Conservation (phyloP, 805 yeast species). For the Metschnikowia amazonensis region DNA sequence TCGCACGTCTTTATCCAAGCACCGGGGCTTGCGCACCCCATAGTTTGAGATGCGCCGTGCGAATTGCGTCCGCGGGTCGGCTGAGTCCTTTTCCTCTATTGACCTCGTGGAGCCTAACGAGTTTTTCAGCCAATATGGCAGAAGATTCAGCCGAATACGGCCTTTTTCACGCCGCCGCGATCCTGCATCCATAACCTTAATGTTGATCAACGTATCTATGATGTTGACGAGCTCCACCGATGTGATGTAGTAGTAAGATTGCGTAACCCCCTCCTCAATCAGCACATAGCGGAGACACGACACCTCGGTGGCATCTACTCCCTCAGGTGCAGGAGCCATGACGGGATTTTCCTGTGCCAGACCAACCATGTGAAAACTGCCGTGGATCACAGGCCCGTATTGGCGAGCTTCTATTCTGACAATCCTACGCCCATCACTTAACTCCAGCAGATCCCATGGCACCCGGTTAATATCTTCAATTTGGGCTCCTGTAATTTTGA, state of each 20-base stretch:
- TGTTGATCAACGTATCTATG: constrained; percentile 58
- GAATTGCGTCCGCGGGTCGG: constrained; percentile 34
- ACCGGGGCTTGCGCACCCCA: constrained; percentile 59
- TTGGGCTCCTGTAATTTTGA: constrained; percentile 44
- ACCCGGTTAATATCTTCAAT: constrained; percentile 49
- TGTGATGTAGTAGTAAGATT: constrained; percentile 49
- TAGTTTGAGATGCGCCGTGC: constrained; percentile 66
- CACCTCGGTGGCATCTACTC: constrained; percentile 53
- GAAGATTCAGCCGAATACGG: constrained; percentile 61
- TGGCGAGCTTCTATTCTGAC: constrained; percentile 56
- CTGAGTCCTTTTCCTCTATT: constrained; percentile 12
- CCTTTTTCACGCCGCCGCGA: constrained; percentile 62
- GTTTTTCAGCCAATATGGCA: constrained; percentile 62
- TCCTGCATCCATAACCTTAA: constrained; percentile 41
- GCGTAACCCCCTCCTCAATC: constrained; percentile 20
- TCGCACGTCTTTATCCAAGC: constrained; percentile 65
- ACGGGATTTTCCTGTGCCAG: constrained; percentile 47
- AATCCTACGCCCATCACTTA: constrained; percentile 50
- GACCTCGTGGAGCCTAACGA: constrained; percentile 49
- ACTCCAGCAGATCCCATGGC: constrained; percentile 46
- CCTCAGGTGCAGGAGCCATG: constrained; percentile 34
- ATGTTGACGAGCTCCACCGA: constrained; percentile 65
- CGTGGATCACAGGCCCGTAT: constrained; percentile 43
- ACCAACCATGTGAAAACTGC: constrained; percentile 47
- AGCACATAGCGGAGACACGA: constrained; percentile 50